A percentile compares a stretch with the other conserved stretches of the same genome.
These are phyloP conservation scores for Debaryomyces subglobosus DNA, from an alignment of 1,139 yeast species.

Conservation along the genomic window DNA sequence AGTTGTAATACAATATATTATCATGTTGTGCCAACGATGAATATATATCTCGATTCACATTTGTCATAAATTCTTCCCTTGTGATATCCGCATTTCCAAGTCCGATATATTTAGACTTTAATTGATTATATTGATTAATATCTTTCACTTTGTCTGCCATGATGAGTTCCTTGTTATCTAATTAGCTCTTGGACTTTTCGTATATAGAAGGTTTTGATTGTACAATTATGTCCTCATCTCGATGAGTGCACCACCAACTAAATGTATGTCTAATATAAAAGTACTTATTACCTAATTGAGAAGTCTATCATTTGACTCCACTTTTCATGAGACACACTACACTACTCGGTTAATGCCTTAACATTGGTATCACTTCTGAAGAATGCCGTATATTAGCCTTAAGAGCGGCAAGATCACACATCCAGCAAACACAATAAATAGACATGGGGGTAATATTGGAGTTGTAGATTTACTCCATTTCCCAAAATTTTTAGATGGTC, in stretches of 20 bases:
- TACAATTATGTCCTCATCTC: constrained; percentile 1
- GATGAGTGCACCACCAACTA: background rate
- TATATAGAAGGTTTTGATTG: background rate
- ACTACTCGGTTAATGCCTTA: background rate
- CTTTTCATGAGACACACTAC: background rate
- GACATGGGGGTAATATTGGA: background rate
- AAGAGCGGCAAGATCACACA: background rate
- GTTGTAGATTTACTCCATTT: background rate
- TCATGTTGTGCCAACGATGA: constrained; percentile 74
- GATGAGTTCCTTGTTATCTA: background rate
- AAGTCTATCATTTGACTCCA: constrained; percentile 2
- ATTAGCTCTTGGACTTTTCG: background rate
- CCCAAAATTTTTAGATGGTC: background rate
- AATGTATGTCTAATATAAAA: background rate
- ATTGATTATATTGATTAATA: constrained; percentile 59
- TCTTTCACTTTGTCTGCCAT: constrained; percentile 76
- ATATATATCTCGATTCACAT: constrained; percentile 74
- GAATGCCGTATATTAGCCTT: background rate
- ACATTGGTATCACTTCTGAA: background rate
- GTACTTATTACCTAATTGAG: background rate
- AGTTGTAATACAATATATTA: constrained; percentile 61
- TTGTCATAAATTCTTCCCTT: constrained; percentile 45
- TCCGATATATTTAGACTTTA: constrained; percentile 67
- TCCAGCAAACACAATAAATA: background rate
- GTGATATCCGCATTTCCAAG: constrained; percentile 74